Base-by-base conservation (phyloP, 179 eudicot genomes). In the Silene coronaria region DNA sequence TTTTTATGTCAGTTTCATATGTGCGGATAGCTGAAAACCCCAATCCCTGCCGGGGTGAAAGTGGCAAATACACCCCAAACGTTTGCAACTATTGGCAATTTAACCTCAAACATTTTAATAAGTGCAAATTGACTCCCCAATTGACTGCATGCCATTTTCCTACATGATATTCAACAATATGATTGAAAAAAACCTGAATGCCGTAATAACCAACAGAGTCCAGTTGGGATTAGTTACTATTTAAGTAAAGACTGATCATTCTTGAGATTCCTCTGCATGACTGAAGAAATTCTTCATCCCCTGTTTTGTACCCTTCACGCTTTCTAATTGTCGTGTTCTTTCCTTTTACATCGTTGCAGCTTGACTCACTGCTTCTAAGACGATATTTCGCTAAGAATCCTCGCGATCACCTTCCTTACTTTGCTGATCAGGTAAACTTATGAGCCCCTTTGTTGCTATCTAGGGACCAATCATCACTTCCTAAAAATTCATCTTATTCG, bases 381-480 rank as follows among this genome's bases (percentile, higher is more conserved):
- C 80, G 79, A 46, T 84, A 57, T 75, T 84, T 84, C 27, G 42
- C 60, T 16, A 58, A 79, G 48, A 53, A 84, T 60, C 85, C 85
- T 74, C 75, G 57, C 46, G 87, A 82, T 12, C 23, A 79, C 75
- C 81, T 82, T 46, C 87, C 87, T n/a, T 62, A 66, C 68, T 84
- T 71, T 77, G 77, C 83, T 42, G 48, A 42, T 42, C 48, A 42
- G 48, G 48, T 42, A 42, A 42, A 42, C 48, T 42, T 42, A 42
- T 42, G 48, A 42, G 48, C 48, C 48, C 2, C 48, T 42, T 42
- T 42, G 48, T 42, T 42, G 48, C 3, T 13, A 42, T 10, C 48
- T 1, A 42, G 48, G 48, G 48, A 9, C 48, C 48, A 42, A n/a
- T n/a, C n/a, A n/a, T n/a, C n/a, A n/a, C n/a, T n/a, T n/a, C n/a